Evolutionary conservation across 805 yeast genomes (phyloP), one percentile per base, ranked within the genome.

Genomic region (Ogataea nakhonphanomensis): DNA sequence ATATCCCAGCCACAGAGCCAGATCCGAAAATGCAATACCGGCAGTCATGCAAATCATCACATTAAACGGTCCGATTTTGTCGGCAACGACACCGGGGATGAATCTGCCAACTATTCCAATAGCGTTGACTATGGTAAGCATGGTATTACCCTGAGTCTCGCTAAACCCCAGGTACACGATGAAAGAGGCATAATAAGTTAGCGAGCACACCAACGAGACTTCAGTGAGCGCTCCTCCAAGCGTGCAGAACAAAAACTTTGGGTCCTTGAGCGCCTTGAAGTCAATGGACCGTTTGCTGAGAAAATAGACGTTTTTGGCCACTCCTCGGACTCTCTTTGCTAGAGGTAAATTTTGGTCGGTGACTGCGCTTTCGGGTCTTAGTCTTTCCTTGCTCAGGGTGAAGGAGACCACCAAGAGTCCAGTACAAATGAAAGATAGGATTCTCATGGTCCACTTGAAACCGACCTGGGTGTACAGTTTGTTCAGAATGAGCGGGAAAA

Each of bases 1-100:
- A 45, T 76, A 71, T 1, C 86, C 86, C 8, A 79, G 58, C 85
- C 86, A 79, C 10, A 81, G 49, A 0, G 66, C 67, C 28, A 80
- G 59, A 11, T 74, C 67, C 22, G 73, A 57, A 0, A 78, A n/a
- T 1, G 68, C 58, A 17, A 74, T 67, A 7, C 76, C 60, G 3
- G 58, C 25, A n/a, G 74, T 57, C 64, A 79, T 70, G 3, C 66
- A 31, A 8, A 69, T 57, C 74, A 79, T 74, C 38, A 78, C 69
- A 53, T 79, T 81, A 57, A 72, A 79, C 15, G 73, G 66, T 3
- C 88, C 88, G 34, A 66, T 49, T 23, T 54, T 36, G 51, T 79
- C 85, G 2, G 84, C 79, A 4, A 70, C 43, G 35, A 64, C 58
- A 3, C 82, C 84, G 0, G 84, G 81, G 4, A 77, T 43, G 11